Conservation (phyloP, 2,329 filamentous ascomycete genomes). For the Botrytis pseudocinerea region DNA sequence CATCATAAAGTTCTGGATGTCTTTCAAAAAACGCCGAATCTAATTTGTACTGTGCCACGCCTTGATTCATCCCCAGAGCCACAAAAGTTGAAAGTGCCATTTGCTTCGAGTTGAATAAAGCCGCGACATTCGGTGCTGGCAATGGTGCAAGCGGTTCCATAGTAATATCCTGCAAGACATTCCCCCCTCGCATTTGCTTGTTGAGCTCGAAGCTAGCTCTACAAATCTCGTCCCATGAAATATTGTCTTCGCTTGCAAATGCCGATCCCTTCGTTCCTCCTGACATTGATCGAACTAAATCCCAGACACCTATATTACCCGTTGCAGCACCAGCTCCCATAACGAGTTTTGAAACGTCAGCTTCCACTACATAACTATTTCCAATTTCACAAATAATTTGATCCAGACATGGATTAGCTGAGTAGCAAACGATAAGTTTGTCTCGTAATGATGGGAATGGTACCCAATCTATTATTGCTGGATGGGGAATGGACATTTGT, state of each 20-base stretch:
- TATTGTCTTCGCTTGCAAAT: neutral
- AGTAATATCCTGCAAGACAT: neutral
- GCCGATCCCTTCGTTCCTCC: neutral
- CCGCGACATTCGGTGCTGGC: conserved; percentile 10
- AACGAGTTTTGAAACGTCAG: conserved; percentile 14
- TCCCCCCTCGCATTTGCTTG: neutral
- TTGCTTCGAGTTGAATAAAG: conserved; percentile 9
- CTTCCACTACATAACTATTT: conserved; percentile 20
- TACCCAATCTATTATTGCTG: conserved; percentile 13
- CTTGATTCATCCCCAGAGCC: conserved; percentile 7
- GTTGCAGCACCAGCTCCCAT: conserved; percentile 1
- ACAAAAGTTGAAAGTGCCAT: conserved; percentile 5
- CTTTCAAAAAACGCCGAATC: conserved; percentile 14
- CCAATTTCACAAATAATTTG: conserved; percentile 19
- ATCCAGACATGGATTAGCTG: conserved; percentile 18
- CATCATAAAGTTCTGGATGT: conserved; percentile 23
- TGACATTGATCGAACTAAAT: conserved; percentile 12
- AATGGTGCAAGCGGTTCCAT: neutral
- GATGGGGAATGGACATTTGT: conserved; percentile 13
- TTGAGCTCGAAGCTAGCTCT: conserved; percentile 12
- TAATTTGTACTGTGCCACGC: conserved; percentile 13
- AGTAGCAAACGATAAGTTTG: conserved; percentile 16
- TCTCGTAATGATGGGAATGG: conserved; percentile 19
- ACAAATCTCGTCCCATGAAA: conserved; percentile 5
- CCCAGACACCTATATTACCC: conserved; percentile 16